Evolutionary conservation across 1,284 basidiomycete species (phyloP), one percentile per base, ranked within the genome.

Genomic region (Peniophora sp.): DNA sequence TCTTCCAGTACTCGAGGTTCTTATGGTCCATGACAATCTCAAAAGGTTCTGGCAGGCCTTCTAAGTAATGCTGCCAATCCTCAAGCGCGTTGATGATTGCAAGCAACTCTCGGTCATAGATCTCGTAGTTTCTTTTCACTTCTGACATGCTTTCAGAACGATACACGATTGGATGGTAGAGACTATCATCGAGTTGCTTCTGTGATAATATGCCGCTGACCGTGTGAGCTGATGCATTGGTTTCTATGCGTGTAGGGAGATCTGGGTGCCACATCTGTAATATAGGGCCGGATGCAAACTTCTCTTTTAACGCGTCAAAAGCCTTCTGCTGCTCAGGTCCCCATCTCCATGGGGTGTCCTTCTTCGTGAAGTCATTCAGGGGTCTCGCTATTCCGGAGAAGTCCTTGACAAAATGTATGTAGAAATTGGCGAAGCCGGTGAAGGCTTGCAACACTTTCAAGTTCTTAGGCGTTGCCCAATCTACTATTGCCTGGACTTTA

Each of bases 401-500:
- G 24, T 50, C 27, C n/a, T 47, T 17, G 45, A 53, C 43, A 34
- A 50, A 53, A 9, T n/a, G 32, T 6, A 43, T 43, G 52, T 68
- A 74, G 56, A 68, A 73, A 55, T 69, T 69, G 20, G 59, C 61
- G 32, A 71, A 64, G 24, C 69, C 68, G 12, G 71, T 57, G 61
- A 70, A 72, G 2, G 52, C 55, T 50, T 67, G 65, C n/a, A 69
- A 46, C 9, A 69, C 59, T 34, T 59, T 56, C 16, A 69, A 0
- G 41, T 54, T 68, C 12, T 54, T 34, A 1, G 73, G 74, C 1
- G 24, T 27, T 0, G 67, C 69, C 74, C 74, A 78, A 5, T 61
- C 50, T 1, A 45, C 19, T 39, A 77, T 64, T 1, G 63, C 59
- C 2, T 62, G 24, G 0, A 78, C 52, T 56, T 79, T 79, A 1